These are phyloP conservation scores for Gossypium australe DNA, from an alignment of 345 rosid genomes.

Conservation along the genomic window DNA sequence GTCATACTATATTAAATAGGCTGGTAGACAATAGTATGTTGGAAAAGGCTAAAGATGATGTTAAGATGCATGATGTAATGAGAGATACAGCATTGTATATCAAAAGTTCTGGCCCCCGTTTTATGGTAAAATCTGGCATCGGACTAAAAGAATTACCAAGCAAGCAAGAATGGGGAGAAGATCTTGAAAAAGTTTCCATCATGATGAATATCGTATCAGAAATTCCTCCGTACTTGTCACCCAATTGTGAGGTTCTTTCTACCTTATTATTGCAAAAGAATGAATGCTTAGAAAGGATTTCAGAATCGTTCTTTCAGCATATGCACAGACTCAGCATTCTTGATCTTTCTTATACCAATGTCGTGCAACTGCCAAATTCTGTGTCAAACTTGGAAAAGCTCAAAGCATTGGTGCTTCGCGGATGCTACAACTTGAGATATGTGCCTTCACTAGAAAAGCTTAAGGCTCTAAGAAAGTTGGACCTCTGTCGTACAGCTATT, in stretches of 20 bases:
- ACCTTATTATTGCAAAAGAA: background rate
- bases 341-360: background rate
- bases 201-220: background rate
- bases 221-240: background rate
- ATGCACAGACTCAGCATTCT: constrained; percentile 16
- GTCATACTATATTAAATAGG: background rate
- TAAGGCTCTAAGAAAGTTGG: constrained; percentile 10
- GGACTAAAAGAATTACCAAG: constrained; percentile 5
- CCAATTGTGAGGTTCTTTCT: background rate
- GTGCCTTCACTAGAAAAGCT: constrained; percentile 19
- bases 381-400: constrained; percentile 7
- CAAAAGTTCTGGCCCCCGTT: background rate
- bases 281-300: background rate
- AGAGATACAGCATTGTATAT: constrained; percentile 23
- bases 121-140: constrained; percentile 20
- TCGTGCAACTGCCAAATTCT: constrained; percentile 3
- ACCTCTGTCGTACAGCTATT: background rate
- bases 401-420: background rate
- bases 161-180: constrained; percentile 14
- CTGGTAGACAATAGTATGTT: constrained; percentile 16
- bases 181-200: background rate
- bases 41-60: background rate
- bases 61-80: constrained; percentile 24
- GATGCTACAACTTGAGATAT: accelerated
- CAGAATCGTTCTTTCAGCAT: background rate